These are phyloP conservation scores for Lecanicillium sp. DNA, from an alignment of 2,329 filamentous ascomycete genomes.

Conservation along the genomic window DNA sequence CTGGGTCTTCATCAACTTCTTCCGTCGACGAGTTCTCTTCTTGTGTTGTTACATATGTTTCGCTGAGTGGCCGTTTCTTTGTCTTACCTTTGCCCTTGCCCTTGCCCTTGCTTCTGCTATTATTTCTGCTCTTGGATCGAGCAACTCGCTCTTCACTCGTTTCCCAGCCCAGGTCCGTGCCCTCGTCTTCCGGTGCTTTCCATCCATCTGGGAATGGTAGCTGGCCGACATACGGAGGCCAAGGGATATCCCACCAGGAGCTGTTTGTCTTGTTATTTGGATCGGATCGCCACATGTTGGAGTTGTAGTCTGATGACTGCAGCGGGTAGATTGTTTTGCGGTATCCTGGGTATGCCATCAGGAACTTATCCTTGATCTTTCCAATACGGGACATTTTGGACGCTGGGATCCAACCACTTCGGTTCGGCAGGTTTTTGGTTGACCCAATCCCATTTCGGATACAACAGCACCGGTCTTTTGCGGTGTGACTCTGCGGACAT, in stretches of 20 bases:
- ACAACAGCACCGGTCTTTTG: conserved; percentile 14
- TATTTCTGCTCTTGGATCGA: too few species aligned
- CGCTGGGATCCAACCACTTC: conserved; percentile 22
- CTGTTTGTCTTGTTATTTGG: conserved; percentile 22
- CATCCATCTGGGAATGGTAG: conserved; percentile 16
- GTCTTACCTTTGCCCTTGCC: too few species aligned
- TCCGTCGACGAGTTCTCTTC: too few species aligned
- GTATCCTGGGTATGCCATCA: conserved; percentile 17
- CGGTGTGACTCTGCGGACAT: conserved; percentile 15
- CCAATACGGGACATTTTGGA: conserved; percentile 11
- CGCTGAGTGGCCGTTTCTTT: too few species aligned
- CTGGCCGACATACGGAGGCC: conserved; percentile 17
- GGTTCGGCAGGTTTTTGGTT: conserved; percentile 18
- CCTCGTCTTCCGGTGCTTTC: conserved; percentile 9
- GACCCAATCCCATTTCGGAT: conserved; percentile 17
- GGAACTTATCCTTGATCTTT: conserved; percentile 17
- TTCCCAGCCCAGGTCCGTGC: too few species aligned
- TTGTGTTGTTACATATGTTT: too few species aligned
- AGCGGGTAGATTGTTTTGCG: conserved; percentile 20
- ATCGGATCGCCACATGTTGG: conserved; percentile 19
- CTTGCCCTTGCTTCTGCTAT: too few species aligned
- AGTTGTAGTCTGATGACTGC: conserved; percentile 9
- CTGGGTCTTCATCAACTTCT: too few species aligned
- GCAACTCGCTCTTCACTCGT: too few species aligned
- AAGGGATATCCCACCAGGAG: conserved; percentile 17